Base-by-base conservation (phyloP, 805 yeast genomes). In the Schizosaccharomyces lindneri region DNA sequence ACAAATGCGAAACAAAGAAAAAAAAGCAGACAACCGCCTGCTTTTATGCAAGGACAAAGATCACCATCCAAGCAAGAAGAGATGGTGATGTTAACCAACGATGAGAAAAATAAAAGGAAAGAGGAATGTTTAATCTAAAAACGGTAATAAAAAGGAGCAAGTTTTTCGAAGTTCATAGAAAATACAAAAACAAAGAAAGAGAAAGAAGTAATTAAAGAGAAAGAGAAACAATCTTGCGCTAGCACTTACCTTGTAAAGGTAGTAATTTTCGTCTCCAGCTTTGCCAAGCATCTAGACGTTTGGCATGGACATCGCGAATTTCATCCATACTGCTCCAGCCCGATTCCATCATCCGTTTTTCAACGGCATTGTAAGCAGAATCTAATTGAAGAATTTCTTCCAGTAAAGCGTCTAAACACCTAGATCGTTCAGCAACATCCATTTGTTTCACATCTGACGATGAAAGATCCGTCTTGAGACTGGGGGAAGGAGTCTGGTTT, bases 241-340 rank as follows among this genome's bases (percentile, higher is more conserved):
- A 36, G 41, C 41, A 36, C 41, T 36, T 36, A 36, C 41, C 41
- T 36, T 13, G 21, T 46, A 46, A 46, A 9, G 51, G 51, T 6
- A 46, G 27, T 19, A 46, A 24, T 9, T 46, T 46, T 46, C 27
- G 51, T 24, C 27, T 32, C 60, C 60, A 57, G 7, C 5, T 17
- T 17, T 19, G 19, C 48, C 60, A 41, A 17, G 60, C 60, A n/a
- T 21, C 29, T 32, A 36, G 13, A 11, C 60, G 60, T 17, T 41
- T 57, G 29, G 15, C n/a, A 36, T 41, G 43, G 13, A 57, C 60
- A 27, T 29, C 43, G n/a, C 60, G 43, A 36, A 57, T 32, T n/a
- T 57, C 60, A 4, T 57, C 48, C 17, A 41, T 17, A 41, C 48
- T 57, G n/a, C 43, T 57, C 60, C 60, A 57, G 4, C 60, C 60